Base-by-base conservation (phyloP, 2,329 filamentous ascomycete genomes). In the Sodiomyces alkalinus region DNA sequence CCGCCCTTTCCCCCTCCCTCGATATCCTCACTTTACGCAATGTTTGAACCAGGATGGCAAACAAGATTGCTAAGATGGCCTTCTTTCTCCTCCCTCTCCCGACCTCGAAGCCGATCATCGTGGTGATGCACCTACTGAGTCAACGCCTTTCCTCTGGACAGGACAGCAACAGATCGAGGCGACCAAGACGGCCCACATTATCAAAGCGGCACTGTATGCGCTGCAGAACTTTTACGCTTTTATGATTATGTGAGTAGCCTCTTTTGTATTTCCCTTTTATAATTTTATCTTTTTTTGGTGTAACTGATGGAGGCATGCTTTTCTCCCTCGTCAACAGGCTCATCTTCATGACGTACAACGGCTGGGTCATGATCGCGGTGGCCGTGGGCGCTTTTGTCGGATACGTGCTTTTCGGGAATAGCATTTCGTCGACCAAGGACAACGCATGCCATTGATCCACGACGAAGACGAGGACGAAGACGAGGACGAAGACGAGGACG, bases 341-440 rank as follows among this genome's bases (percentile, higher is more conserved):
- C 35, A 58, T 98, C 14, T 98, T 98, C 56, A 98, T 98, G 90
- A 98, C 90, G n/a, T 98, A 98, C 58, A 98, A 98, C 46, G 90
- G 90, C 32, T 92, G 81, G 76, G 75, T 98, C 41, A 98, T 98
- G 90, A 55, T 92, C 40, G 71, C 87, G 3, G 86, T 96, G 11
- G 80, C 80, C 1, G 60, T 92, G 7, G 90, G 90, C 11, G 86
- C 87, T 0, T 92, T 92, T 40, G 53, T 92, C 24, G 90, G 90
- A 23, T 94, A 92, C 48, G 49, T 93, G 34, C 43, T 78, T 24
- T 98, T 94, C 56, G 79, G 81, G 11, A 68, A 72, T 31, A 61
- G 64, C 30, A 73, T 74, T 1, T 66, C 73, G 29, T 69, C 77
- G 6, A 76, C 76, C 17, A 94, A 92, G 63, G 77, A 83, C 37